Percentiles rank a stretch among this genome's conserved stretches.
Conservation (phyloP, 768 basidiomycete genomes). For the Phlegmacium glaucopus region DNA sequence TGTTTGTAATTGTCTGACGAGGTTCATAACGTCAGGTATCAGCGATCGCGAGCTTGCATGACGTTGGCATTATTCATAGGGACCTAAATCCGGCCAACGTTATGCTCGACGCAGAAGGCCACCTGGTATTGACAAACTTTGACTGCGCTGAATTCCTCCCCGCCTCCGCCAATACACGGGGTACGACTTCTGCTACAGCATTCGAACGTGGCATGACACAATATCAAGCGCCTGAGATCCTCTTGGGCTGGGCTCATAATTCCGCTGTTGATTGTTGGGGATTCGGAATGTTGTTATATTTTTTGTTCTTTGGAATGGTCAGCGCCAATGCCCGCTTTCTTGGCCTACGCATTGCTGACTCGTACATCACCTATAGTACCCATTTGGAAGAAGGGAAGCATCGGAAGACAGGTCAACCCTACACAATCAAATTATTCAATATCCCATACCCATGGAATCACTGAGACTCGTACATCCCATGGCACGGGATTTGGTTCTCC, state of each 20-base stretch:
- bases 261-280: constrained; percentile 56
- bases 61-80: constrained; percentile 43
- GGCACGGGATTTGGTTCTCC: constrained; percentile 41
- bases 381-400: constrained; percentile 25
- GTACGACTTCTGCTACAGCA: not conserved
- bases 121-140: constrained; percentile 44
- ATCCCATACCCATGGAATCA: constrained; percentile 23
- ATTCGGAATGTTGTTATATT: constrained; percentile 50
- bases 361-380: constrained; percentile 32
- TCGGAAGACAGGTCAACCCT: constrained; percentile 23
- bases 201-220: constrained; percentile 1
- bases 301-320: constrained; percentile 47
- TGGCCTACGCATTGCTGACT: not conserved
- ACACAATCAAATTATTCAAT: constrained; percentile 31
- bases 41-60: constrained; percentile 43
- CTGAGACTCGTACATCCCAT: constrained; percentile 24
- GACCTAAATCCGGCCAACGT: constrained; percentile 43
- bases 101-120: constrained; percentile 41
- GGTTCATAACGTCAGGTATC: constrained; percentile 27
- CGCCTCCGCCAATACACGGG: not conserved
- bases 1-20: not conserved
- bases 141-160: constrained; percentile 28
- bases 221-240: constrained; percentile 50
- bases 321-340: constrained; percentile 9
- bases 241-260: constrained; percentile 54